Evolutionary conservation across 257 asterid species (phyloP).

Genomic region (Phtheirospermum japonicum): DNA sequence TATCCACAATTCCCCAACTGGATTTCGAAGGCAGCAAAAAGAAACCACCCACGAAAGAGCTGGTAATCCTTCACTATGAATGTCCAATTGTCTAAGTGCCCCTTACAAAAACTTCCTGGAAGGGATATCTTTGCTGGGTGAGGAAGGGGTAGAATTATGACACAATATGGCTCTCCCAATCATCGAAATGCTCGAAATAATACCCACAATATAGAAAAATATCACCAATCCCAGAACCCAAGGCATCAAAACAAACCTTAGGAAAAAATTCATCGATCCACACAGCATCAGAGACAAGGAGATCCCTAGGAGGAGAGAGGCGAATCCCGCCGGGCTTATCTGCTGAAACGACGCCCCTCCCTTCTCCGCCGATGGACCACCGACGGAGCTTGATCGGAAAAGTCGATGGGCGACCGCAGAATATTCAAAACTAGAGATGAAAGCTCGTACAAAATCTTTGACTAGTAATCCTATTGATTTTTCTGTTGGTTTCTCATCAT

Average conservation of each 20-base stretch:
- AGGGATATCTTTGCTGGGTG: slow-evolving; percentile 50
- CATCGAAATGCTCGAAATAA: slow-evolving; percentile 75
- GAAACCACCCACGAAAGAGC: slow-evolving; percentile 2
- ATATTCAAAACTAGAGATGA: slow-evolving; percentile 35
- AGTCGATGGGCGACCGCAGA: slow-evolving; percentile 33
- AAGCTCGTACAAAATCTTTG: too few relatives aligned
- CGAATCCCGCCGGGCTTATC: slow-evolving; percentile 67
- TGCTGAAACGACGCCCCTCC: slow-evolving; percentile 34
- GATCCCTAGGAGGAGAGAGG: slow-evolving; percentile 58
- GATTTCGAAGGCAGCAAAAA: slow-evolving; percentile 24
- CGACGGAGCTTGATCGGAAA: slow-evolving; percentile 12
- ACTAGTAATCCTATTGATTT: too few relatives aligned
- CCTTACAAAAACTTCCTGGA: slow-evolving; percentile 44
- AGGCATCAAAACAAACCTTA: slow-evolving; percentile 96
- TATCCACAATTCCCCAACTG: slow-evolving; percentile 23
- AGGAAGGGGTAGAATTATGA: slow-evolving; percentile 31
- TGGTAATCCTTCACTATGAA: slow-evolving; percentile 23
- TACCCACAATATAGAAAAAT: slow-evolving; percentile 65
- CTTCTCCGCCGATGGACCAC: slow-evolving; percentile 13
- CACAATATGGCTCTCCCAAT: slow-evolving; percentile 65
- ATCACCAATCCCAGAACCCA: slow-evolving; percentile 88
- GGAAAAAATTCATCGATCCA: slow-evolving; percentile 70
- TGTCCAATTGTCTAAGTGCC: not conserved
- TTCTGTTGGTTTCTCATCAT: too few relatives aligned
- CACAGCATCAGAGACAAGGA: slow-evolving; percentile 67